Conservation (phyloP, 1,284 basidiomycete species). For the Marasmius sp. region DNA sequence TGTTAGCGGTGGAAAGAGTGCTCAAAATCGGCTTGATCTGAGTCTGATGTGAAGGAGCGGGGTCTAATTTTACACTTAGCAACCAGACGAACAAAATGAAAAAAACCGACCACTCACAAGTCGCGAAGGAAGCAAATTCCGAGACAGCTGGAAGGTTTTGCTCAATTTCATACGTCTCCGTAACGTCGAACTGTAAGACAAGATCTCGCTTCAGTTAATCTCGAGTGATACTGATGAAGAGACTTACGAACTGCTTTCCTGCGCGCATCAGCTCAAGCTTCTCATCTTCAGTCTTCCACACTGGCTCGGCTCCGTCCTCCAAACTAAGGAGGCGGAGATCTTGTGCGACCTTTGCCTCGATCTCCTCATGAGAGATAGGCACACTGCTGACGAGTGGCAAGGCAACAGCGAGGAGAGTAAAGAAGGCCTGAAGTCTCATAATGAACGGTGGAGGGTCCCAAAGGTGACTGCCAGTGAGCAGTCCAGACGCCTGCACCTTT, state of each 20-base stretch:
- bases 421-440: neutral
- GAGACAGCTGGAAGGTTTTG: constrained; percentile 20
- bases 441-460: neutral
- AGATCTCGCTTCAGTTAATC: neutral
- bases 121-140: constrained; percentile 23
- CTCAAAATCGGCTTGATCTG: constrained; percentile 36
- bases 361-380: constrained; percentile 33
- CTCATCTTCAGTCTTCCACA: constrained; percentile 49
- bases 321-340: constrained; percentile 52
- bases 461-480: neutral
- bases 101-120: constrained; percentile 23
- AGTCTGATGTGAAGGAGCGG: constrained; percentile 38
- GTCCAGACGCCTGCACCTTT: neutral
- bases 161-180: constrained; percentile 54
- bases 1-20: constrained; percentile 40
- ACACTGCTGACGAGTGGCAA: constrained; percentile 16
- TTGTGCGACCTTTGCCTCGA: constrained; percentile 33
- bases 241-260: constrained; percentile 33
- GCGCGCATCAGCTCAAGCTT: constrained; percentile 33
- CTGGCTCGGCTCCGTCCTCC: constrained; percentile 38
- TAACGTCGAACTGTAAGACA: constrained; percentile 40
- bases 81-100: neutral
- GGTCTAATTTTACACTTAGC: constrained; percentile 25
- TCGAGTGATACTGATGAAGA: neutral
- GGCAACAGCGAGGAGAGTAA: constrained; percentile 1